A percentile compares a stretch with the other conserved stretches of the same genome.
phyloP scores from a whole-genome alignment of 208 protist species.

The Giardia duodenalis region DNA sequence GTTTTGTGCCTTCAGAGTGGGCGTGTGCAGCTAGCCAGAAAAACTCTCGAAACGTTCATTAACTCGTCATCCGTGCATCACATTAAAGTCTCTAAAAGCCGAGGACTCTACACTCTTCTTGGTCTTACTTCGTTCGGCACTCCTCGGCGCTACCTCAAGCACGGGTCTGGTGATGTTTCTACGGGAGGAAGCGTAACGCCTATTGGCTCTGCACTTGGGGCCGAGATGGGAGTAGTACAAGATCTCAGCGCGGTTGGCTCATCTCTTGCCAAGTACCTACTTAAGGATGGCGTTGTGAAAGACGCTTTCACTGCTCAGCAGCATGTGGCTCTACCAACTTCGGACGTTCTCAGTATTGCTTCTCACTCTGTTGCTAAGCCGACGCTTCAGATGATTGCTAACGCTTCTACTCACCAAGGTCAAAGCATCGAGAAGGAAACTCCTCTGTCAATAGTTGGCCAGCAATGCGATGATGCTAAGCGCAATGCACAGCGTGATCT shows the following conservation, averaged over 20 bases:
- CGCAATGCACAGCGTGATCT: neutral
- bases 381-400: neutral
- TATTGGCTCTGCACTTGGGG: no score
- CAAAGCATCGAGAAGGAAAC: neutral
- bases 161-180: neutral
- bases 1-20: neutral
- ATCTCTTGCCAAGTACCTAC: neutral
- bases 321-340: neutral
- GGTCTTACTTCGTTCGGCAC: neutral
- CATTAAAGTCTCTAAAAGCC: neutral
- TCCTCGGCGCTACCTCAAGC: neutral
- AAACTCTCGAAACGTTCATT: neutral
- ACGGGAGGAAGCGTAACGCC: no score
- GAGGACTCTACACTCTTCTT: neutral
- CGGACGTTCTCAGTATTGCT: no score
- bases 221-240: no score
- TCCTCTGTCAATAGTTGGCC: neutral
- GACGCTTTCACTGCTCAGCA: neutral
- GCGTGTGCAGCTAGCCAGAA: neutral
- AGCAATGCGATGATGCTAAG: no score
- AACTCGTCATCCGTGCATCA: neutral
- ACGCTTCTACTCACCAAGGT: neutral
- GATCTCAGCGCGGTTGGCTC: neutral
- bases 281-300: neutral
- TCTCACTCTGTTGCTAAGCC: no score